phyloP scores from a whole-genome alignment of 768 basidiomycete genomes.

The Termitomyces sp. region DNA sequence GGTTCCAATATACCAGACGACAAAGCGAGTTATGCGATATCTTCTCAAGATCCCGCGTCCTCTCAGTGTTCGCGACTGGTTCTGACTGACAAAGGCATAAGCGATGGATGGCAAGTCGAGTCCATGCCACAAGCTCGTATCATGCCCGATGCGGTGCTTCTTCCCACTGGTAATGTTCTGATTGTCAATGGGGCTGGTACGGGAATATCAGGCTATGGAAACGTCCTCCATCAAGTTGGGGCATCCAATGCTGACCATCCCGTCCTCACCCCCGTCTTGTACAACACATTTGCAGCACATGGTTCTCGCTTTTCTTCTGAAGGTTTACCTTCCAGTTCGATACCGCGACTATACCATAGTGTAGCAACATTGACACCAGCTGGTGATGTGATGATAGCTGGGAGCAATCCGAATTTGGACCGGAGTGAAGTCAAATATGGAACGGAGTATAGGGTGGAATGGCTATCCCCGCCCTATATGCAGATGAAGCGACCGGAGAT shows the following conservation, averaged over 20 bases:
- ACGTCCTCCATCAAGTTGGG: slow-evolving; percentile 64
- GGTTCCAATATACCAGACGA: slow-evolving; percentile 65
- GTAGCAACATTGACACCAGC: slow-evolving; percentile 72
- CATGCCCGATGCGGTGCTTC: slow-evolving; percentile 79
- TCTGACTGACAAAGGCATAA: slow-evolving; percentile 59
- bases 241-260: slow-evolving; percentile 76
- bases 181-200: slow-evolving; percentile 73
- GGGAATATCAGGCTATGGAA: slow-evolving; percentile 77
- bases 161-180: slow-evolving; percentile 70
- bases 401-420: slow-evolving; percentile 82
- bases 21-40: slow-evolving; percentile 54
- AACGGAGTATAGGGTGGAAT: slow-evolving; percentile 88
- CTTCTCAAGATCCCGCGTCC: slow-evolving; percentile 70
- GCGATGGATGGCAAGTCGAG: slow-evolving; percentile 68
- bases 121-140: slow-evolving; percentile 67
- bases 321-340: slow-evolving; percentile 58
- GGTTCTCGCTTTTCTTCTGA: slow-evolving; percentile 54
- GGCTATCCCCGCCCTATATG: slow-evolving; percentile 83
- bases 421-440: slow-evolving; percentile 66
- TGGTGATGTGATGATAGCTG: slow-evolving; percentile 72
- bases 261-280: slow-evolving; percentile 63
- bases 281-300: slow-evolving; percentile 46
- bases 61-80: slow-evolving; percentile 67
- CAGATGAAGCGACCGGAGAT: slow-evolving; percentile 51
- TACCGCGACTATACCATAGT: slow-evolving; percentile 80